Base-by-base conservation (phyloP, 345 rosid genomes). In the Lepidium sativum region DNA sequence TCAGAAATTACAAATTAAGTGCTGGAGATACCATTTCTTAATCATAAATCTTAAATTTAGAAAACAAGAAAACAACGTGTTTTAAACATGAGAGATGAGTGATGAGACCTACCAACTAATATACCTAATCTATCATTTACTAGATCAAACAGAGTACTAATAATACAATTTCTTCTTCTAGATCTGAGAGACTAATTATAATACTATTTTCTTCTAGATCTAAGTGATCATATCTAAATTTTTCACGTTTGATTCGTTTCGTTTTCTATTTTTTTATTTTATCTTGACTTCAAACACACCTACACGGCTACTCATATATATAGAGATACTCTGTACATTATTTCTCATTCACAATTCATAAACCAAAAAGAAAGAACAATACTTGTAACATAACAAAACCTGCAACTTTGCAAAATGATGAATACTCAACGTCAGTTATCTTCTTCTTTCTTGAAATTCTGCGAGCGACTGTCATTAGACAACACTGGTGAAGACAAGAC, bases 351-450 rank as follows among this genome's bases (percentile, higher is more conserved):
- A n/a, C n/a, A 64, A 33, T 0, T 48, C 39, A 18, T 6, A 47
- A 17, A 39, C 15, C 14, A 54, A 47, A 21, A 4, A 42, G 14
- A 5, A 20, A 63, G 8, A 69, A 13, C 20, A 37, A 27, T n/a
- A 44, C 50, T 54, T 54, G 14, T 64, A 53, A 18, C 4, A 55
- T 56, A 42, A n/a, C n/a, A 39, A 56, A 10, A 27, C 54, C 44
- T 37, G 11, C 2, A 17, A 33, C 2, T 53, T 20, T 4, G 4
- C 31, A 8, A 12, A 15, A 71, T 71, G 70, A 71, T 64, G 65
- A 71, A n/a, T 23, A 57, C 60, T 64, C 75, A 71, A 40, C 58
- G 43, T 48, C 70, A 57, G n/a, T 35, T 71, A 48, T 71, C 75
- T 56, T 39, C 70, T 32, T 65, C 76, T 57, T 72, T 72, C 75